Percentiles rank a stretch among this genome's conserved stretches.
These are phyloP conservation scores for Epichloe sylvatica DNA, from an alignment of 2,329 filamentous ascomycete genomes.

Conservation along the genomic window DNA sequence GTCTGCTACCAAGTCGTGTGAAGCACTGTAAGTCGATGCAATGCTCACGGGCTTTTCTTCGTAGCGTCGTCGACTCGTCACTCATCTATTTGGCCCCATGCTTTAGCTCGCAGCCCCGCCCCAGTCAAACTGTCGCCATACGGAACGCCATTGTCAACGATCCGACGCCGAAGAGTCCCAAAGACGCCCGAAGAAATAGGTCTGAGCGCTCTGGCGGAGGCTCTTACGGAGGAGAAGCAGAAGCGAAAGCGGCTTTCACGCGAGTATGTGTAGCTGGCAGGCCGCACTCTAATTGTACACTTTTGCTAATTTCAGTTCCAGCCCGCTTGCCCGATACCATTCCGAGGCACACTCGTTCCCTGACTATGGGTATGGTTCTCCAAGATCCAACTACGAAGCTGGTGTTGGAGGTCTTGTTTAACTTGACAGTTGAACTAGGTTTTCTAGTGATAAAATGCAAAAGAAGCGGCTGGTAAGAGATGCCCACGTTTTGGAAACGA, in stretches of 20 bases:
- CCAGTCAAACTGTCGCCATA: background rate
- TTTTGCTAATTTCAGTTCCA: constrained; percentile 7
- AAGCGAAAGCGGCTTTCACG: constrained; percentile 14
- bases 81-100: background rate
- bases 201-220: constrained; percentile 1
- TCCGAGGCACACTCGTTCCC: constrained; percentile 26
- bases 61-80: background rate
- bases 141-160: constrained; percentile 1
- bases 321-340: constrained; percentile 21
- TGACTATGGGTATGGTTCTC: constrained; percentile 26
- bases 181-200: constrained; percentile 2
- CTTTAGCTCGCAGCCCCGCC: background rate
- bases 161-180: constrained; percentile 17
- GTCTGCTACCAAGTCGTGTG: background rate
- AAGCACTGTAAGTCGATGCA: background rate
- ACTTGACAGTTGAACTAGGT: constrained; percentile 10
- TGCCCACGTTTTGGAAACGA: background rate
- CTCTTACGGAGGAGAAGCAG: background rate
- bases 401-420: background rate
- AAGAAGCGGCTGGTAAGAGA: constrained; percentile 13
- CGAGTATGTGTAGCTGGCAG: constrained; percentile 15
- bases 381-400: background rate
- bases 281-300: background rate
- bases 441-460: constrained; percentile 9
- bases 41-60: background rate